These are phyloP conservation scores for Exophiala sp. DNA, from an alignment of 2,329 filamentous ascomycete genomes.

Conservation along the genomic window DNA sequence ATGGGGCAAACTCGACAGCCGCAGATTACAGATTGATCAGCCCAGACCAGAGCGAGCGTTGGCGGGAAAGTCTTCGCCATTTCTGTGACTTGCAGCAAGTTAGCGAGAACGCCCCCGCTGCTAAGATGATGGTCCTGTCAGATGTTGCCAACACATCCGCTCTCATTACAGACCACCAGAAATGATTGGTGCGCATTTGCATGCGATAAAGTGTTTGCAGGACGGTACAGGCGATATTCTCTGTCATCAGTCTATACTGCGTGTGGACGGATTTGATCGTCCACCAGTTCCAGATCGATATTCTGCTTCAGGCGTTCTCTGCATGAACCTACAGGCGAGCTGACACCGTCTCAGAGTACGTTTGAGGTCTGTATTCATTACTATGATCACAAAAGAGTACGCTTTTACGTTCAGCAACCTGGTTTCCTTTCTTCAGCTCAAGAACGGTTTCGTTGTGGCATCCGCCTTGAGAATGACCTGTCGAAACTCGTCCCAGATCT, in stretches of 20 bases:
- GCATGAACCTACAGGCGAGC: no score
- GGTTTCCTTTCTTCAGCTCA: slow-evolving; percentile 1
- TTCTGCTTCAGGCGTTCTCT: no score
- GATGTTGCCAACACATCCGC: slow-evolving; percentile 24
- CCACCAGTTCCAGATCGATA: no score
- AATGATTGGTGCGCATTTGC: slow-evolving; percentile 17
- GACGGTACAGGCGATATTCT: no score
- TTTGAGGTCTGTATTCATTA: no score
- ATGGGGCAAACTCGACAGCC: slow-evolving; percentile 8
- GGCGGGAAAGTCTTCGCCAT: background rate
- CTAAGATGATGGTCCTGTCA: slow-evolving; percentile 18
- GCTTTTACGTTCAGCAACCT: background rate
- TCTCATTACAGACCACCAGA: slow-evolving; percentile 11
- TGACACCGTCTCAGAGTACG: no score
- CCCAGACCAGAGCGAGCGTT: slow-evolving; percentile 9
- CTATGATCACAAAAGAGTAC: background rate
- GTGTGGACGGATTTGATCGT: no score
- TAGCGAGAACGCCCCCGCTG: slow-evolving; percentile 8
- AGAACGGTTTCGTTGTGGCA: slow-evolving; percentile 9
- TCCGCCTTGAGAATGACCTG: slow-evolving; percentile 30
- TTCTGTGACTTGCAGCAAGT: slow-evolving; percentile 12
- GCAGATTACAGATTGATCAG: slow-evolving; percentile 2
- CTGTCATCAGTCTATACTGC: no score
- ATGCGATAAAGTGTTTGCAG: background rate
- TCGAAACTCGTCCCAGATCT: slow-evolving; percentile 43